A percentile compares a stretch with the other conserved stretches of the same genome.
phyloP scores from a whole-genome alignment of 2,329 filamentous ascomycete genomes.

The Lithohypha guttulata region DNA sequence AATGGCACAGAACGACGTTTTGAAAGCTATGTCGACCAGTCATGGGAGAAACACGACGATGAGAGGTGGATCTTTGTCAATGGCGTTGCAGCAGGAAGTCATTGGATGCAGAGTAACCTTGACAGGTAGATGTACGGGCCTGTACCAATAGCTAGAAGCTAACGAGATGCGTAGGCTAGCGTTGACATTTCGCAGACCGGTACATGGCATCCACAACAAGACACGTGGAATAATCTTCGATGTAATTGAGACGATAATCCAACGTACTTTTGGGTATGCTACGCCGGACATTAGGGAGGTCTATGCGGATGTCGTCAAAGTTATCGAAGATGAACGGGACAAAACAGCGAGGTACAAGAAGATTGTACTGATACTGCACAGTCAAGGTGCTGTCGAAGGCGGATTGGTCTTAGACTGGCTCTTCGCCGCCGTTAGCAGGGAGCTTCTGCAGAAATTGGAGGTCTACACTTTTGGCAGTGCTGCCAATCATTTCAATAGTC shows the following conservation, averaged over 20 bases:
- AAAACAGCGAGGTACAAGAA: constrained; percentile 41
- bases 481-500: constrained; percentile 74
- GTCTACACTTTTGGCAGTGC: constrained; percentile 68
- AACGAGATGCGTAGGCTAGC: too few relatives aligned
- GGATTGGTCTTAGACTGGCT: constrained; percentile 67
- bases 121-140: too few relatives aligned
- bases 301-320: constrained; percentile 53
- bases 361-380: constrained; percentile 64
- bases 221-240: constrained; percentile 68
- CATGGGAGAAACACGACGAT: constrained; percentile 34
- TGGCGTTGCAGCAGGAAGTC: constrained; percentile 47
- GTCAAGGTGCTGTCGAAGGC: constrained; percentile 66
- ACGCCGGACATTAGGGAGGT: constrained; percentile 51
- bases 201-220: constrained; percentile 65
- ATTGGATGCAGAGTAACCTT: constrained; percentile 61
- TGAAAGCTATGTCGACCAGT: background rate
- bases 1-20: constrained; percentile 11
- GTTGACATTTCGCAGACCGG: constrained; percentile 58
- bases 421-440: constrained; percentile 57
- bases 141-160: too few relatives aligned
- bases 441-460: constrained; percentile 58
- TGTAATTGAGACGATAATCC: constrained; percentile 64
- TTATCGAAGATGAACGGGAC: constrained; percentile 43
- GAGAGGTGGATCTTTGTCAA: constrained; percentile 77
- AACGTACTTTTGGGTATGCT: constrained; percentile 62